phyloP scores from a whole-genome alignment of 2,329 filamentous ascomycete genomes.

The Ophiocordyceps unilateralis region DNA sequence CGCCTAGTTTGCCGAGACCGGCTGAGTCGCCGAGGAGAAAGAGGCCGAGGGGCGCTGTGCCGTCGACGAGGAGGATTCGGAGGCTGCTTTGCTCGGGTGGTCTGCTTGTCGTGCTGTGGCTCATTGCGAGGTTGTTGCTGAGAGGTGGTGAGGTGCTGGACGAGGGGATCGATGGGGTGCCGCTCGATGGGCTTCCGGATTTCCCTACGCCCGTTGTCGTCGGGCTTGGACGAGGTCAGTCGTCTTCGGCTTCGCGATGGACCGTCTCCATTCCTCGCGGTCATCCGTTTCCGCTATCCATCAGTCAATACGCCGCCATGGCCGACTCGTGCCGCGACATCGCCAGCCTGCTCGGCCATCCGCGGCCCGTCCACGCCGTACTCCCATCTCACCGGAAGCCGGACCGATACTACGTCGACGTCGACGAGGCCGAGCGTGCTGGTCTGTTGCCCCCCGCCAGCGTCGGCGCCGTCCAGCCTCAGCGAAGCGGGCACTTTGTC shows the following conservation, averaged over 20 bases:
- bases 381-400: slow-evolving; percentile 12
- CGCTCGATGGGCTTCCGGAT: slow-evolving; percentile 40
- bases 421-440: slow-evolving; percentile 49
- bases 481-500: slow-evolving; percentile 20
- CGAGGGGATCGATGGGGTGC: slow-evolving; percentile 48
- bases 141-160: slow-evolving; percentile 34
- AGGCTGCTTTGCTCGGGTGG: background rate
- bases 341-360: slow-evolving; percentile 6
- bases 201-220: slow-evolving; percentile 58
- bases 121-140: background rate
- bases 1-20: slow-evolving; percentile 40
- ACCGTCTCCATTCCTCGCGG: slow-evolving; percentile 61
- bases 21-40: background rate
- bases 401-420: slow-evolving; percentile 58
- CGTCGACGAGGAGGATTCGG: background rate
- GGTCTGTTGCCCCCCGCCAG: slow-evolving; percentile 37
- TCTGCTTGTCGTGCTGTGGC: background rate
- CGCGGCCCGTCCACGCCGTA: no score
- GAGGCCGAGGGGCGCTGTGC: no score
- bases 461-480: background rate
- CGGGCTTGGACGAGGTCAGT: slow-evolving; percentile 39
- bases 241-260: slow-evolving; percentile 55
- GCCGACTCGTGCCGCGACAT: slow-evolving; percentile 47
- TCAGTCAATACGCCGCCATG: slow-evolving; percentile 51
- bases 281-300: slow-evolving; percentile 47